Evolutionary conservation across 164 flowering plant genomes (phyloP), one percentile per base, ranked within the genome.

Genomic region (Dillenia turbinata): DNA sequence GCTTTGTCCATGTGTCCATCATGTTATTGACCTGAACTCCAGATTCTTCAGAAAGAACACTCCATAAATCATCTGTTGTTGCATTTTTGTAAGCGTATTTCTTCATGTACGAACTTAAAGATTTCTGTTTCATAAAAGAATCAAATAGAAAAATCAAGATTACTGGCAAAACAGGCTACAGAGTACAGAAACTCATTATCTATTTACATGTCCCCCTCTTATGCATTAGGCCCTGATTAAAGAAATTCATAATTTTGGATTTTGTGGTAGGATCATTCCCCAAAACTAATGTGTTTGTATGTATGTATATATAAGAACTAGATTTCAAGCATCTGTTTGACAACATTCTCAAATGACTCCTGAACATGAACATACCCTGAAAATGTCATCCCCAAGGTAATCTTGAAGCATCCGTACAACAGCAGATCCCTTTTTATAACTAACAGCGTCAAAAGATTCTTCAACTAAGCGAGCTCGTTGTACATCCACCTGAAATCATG

Each of bases 371-470:
- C 73, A 11, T 60, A 91, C 99, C 93, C 92, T 97, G 75, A 95
- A 91, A 63, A 56, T 7, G 56, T 89, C 94, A 44, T 96, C 71
- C 60, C 99, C 97, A 59, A 95, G 92, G 77, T 88, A 95, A 77
- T 85, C 88, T 70, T 92, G 96, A 44, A 92, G 81, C 99, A 95
- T 95, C 44, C 96, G 77, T 57, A 95, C 90, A 55, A 95, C 78
- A 73, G 97, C 86, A 43, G 99, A 96, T 60, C 99, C 99, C 73
- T 95, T 95, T 52, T 70, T 70, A 54, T 95, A 95, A 73, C 97
- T 89, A 54, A 95, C 88, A 17, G 90, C 90, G 80, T 95, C 97
- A 82, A 95, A 95, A 44, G 92, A 89, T 71, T 92, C 97, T 83
- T 89, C 94, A 63, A 92, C 81, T 73, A 88, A 90, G 67, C 78